Conservation (phyloP, 2,329 filamentous ascomycete genomes). For the Talaromyces sp. region DNA sequence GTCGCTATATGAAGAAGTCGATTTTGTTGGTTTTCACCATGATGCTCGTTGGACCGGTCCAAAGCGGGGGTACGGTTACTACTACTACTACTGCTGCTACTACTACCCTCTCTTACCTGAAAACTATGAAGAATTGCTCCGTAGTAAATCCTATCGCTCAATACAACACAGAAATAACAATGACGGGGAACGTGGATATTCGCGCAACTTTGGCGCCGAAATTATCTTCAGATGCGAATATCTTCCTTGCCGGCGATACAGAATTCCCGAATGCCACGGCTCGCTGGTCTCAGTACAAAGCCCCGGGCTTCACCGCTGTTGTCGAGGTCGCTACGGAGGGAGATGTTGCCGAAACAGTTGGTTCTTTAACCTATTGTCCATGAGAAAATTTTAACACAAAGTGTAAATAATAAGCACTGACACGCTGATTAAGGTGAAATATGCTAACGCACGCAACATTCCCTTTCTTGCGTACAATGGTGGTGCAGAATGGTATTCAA, state of each 20-base stretch:
- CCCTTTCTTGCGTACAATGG: conserved; percentile 1
- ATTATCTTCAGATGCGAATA: conserved; percentile 3
- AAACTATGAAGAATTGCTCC: no score
- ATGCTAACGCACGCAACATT: neutral
- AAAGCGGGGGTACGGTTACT: no score
- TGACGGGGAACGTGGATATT: neutral
- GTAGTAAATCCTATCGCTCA: no score
- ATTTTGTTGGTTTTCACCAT: no score
- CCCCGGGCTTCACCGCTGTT: neutral
- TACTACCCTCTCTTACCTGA: no score
- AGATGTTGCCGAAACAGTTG: conserved; percentile 10
- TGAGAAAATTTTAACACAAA: no score
- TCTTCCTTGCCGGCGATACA: neutral
- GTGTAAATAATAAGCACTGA: no score
- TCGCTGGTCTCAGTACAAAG: conserved; percentile 4
- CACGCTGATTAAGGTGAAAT: neutral
- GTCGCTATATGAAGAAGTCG: no score
- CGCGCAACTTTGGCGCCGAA: neutral
- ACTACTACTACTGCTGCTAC: no score
- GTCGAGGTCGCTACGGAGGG: conserved; percentile 6
- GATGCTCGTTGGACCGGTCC: no score
- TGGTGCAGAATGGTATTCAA: conserved; percentile 1
- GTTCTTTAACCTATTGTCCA: neutral
- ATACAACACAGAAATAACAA: conserved; percentile 21
- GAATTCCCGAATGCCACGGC: neutral